Base-by-base conservation (phyloP, 441 rosid genomes). In the Syzygium malaccense region DNA sequence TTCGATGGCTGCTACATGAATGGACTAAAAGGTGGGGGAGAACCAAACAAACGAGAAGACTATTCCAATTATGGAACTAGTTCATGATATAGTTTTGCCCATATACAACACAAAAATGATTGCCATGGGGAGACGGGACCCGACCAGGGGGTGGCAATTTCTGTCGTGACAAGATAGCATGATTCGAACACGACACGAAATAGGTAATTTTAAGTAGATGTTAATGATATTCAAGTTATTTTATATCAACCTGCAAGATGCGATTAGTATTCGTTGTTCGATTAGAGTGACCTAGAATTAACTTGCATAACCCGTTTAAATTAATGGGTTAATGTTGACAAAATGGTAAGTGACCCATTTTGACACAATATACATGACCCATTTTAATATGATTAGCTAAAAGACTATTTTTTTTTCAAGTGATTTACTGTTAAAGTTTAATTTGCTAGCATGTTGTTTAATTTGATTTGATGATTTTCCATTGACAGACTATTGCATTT, bases 131-230 rank as follows among this genome's bases (percentile, higher is more conserved):
- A 23, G 84, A 41, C 25, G 84, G n/a, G 30, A 78, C 84, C 18
- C 25, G 0, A 23, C 8, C 13, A 25, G 84, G 51, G 2, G 2
- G 18, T 13, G 10, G 51, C 15, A 41, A 41, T 78, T 25, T 45
- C 19, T 14, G 5, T 25, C 19, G 6, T 2, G n/a, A 41, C 3
- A 45, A 2, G 19, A 41, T 75, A 41, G 26, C 18, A 75, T 14
- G 53, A 23, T 2, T 25, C 10, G 4, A 41, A 75, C 51, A 41
- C 6, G 17, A 75, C 30, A 23, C 0, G 19, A 23, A 15, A 78
- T 23, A 12, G 25, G 3, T 0, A 8, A 0, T 7, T 23, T 41
- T 12, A 28, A 2, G 30, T 0, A 25, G 23, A 23, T n/a, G 6
- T 13, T 6, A 25, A 41, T 78, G 11, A 0, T 45, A 1, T 13